phyloP scores from a whole-genome alignment of 805 yeast genomes.

The Metschnikowia matae region DNA sequence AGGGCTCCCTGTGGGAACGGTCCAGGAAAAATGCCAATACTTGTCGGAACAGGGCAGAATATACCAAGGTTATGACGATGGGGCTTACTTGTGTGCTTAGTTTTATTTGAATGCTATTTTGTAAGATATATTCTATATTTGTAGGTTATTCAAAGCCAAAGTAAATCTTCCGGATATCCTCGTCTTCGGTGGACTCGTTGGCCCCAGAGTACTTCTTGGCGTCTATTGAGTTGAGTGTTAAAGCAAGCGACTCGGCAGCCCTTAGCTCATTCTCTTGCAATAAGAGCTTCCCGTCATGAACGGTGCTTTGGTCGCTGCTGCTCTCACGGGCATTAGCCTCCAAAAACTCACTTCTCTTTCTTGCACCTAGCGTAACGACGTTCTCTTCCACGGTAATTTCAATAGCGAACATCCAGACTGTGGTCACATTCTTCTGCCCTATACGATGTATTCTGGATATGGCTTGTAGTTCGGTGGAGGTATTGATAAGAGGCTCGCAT shows the following conservation, averaged over 20 bases:
- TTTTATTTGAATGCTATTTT: background rate
- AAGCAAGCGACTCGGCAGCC: conserved; percentile 18
- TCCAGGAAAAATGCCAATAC: conserved; percentile 45
- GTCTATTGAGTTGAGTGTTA: conserved; percentile 10
- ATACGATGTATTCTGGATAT: conserved; percentile 88
- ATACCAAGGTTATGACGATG: conserved; percentile 67
- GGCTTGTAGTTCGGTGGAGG: conserved; percentile 86
- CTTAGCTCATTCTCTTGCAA: conserved; percentile 14
- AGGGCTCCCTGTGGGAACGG: conserved; percentile 46
- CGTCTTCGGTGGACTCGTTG: conserved; percentile 14
- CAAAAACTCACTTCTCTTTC: conserved; percentile 48
- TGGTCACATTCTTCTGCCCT: conserved; percentile 79
- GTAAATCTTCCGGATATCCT: conserved; percentile 12
- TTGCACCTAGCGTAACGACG: conserved; percentile 64
- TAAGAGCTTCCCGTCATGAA: background rate
- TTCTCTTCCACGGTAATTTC: conserved; percentile 86
- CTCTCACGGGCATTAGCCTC: conserved; percentile 15
- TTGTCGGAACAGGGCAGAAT: conserved; percentile 66
- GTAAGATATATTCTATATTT: background rate
- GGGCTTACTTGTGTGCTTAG: conserved; percentile 41
- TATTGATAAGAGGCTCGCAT: conserved; percentile 88
- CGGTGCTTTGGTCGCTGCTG: background rate
- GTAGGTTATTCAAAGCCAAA: conserved; percentile 9
- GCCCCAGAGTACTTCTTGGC: conserved; percentile 4
- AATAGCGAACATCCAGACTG: conserved; percentile 89